Percentiles rank a stretch among this genome's conserved stretches.
Evolutionary conservation across 2,329 filamentous ascomycete species (phyloP).

Genomic region (Aureobasidium musti): DNA sequence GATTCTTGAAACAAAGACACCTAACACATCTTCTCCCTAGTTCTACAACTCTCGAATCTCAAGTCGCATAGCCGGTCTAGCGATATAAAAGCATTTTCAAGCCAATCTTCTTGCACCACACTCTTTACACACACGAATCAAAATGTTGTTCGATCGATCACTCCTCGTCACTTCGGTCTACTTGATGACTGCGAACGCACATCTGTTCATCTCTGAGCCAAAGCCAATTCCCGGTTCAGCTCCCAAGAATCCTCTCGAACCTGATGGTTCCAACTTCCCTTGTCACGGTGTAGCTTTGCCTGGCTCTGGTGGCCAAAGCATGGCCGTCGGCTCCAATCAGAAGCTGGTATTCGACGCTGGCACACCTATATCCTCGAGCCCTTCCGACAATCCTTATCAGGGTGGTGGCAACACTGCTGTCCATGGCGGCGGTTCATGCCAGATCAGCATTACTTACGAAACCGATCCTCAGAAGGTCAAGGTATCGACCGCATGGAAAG

Average conservation of each 20-base stretch:
- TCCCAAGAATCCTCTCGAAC: slow-evolving; percentile 65
- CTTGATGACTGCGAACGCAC: slow-evolving; percentile 64
- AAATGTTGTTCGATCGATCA: slow-evolving; percentile 37
- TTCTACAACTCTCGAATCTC: slow-evolving; percentile 21
- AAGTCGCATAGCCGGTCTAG: slow-evolving; percentile 30
- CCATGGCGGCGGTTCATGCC: slow-evolving; percentile 92
- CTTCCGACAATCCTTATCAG: no score
- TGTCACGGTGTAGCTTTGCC: slow-evolving; percentile 67
- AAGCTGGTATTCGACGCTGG: slow-evolving; percentile 60
- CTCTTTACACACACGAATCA: not conserved
- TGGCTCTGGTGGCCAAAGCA: slow-evolving; percentile 54
- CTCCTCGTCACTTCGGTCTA: slow-evolving; percentile 54
- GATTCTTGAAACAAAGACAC: not conserved
- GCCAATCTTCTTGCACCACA: slow-evolving; percentile 6
- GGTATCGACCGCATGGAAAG: slow-evolving; percentile 66
- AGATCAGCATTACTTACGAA: slow-evolving; percentile 83
- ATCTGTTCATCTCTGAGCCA: slow-evolving; percentile 73
- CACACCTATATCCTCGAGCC: slow-evolving; percentile 27
- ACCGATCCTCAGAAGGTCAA: slow-evolving; percentile 60
- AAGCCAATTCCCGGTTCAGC: slow-evolving; percentile 58
- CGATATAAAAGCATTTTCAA: slow-evolving; percentile 29
- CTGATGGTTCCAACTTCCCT: slow-evolving; percentile 69
- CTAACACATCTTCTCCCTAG: slow-evolving; percentile 15
- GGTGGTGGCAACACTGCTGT: slow-evolving; percentile 53
- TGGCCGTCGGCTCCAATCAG: slow-evolving; percentile 64